phyloP scores from a whole-genome alignment of 2,329 filamentous ascomycete species.

The Fusarium nanum region DNA sequence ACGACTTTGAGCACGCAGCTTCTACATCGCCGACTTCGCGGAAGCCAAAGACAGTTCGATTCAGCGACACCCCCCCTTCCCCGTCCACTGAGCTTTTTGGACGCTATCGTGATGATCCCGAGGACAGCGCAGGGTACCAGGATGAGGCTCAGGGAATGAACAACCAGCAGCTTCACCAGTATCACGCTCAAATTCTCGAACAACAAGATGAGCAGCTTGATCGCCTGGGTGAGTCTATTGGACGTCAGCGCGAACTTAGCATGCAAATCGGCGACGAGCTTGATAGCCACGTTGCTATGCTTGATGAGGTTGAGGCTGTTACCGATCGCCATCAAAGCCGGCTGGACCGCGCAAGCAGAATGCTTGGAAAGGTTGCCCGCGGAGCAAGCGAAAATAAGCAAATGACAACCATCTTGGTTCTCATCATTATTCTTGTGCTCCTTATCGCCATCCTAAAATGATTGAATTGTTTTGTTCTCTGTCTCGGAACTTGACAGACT shows the following conservation, averaged over 20 bases:
- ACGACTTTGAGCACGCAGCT: conserved; percentile 74
- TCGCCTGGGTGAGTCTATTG: conserved; percentile 83
- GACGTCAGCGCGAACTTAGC: conserved; percentile 88
- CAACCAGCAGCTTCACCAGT: conserved; percentile 88
- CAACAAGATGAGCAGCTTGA: conserved; percentile 97
- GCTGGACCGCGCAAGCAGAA: conserved; percentile 78
- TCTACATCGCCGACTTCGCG: conserved; percentile 51
- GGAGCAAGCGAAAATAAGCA: conserved; percentile 88
- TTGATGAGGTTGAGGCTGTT: conserved; percentile 88
- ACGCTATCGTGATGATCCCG: conserved; percentile 77
- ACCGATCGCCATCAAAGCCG: conserved; percentile 84
- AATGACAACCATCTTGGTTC: conserved; percentile 81
- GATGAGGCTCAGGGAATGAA: conserved; percentile 70
- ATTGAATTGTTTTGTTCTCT: conserved; percentile 22
- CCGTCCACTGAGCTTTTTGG: conserved; percentile 59
- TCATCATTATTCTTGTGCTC: conserved; percentile 85
- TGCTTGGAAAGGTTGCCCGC: conserved; percentile 77
- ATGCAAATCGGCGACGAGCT: conserved; percentile 98
- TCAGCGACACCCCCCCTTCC: conserved; percentile 73
- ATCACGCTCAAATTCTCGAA: conserved; percentile 83
- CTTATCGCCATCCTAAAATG: conserved; percentile 86
- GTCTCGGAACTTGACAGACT: conserved; percentile 20
- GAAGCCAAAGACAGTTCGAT: conserved; percentile 82
- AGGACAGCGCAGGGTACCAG: conserved; percentile 65
- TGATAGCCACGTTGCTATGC: conserved; percentile 86